These are phyloP conservation scores for Fusarium vanettenii DNA, from an alignment of 2,329 filamentous ascomycete species.

Conservation along the genomic window DNA sequence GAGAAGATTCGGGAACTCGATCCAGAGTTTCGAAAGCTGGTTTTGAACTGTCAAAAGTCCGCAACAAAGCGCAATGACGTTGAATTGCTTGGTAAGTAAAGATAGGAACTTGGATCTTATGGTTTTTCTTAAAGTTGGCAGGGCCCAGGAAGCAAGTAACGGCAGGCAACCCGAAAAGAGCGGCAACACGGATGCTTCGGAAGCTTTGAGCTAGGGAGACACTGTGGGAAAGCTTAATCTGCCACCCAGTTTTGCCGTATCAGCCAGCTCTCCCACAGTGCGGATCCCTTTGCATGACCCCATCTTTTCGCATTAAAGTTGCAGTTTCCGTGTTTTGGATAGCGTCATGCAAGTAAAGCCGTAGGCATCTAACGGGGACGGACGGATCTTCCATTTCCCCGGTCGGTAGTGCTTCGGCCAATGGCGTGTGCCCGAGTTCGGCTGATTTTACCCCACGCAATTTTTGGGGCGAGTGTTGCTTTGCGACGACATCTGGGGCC, in stretches of 20 bases:
- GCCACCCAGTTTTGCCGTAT: background rate
- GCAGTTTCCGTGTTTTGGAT: background rate
- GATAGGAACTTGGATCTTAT: background rate
- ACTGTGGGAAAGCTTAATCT: background rate
- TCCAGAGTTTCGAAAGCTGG: background rate
- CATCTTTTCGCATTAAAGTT: background rate
- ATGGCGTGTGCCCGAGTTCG: background rate
- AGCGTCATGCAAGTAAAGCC: background rate
- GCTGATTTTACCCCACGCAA: background rate
- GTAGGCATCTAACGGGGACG: background rate
- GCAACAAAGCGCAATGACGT: background rate
- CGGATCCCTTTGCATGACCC: background rate
- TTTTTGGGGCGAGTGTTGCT: background rate
- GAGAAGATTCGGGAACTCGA: background rate
- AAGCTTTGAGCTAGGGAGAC: conserved; percentile 11
- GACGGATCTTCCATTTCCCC: conserved; percentile 4
- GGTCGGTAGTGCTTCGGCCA: background rate
- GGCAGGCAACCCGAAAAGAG: conserved; percentile 5
- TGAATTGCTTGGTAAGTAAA: background rate
- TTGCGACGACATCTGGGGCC: background rate
- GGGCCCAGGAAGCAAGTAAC: background rate
- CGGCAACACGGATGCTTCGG: conserved; percentile 29
- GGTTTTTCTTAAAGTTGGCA: background rate
- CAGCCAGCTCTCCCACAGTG: background rate
- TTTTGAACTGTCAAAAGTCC: background rate